Evolutionary conservation across 768 basidiomycete species (phyloP), one percentile per base, ranked within the genome.

Genomic region (Tylopilus subfusipes): DNA sequence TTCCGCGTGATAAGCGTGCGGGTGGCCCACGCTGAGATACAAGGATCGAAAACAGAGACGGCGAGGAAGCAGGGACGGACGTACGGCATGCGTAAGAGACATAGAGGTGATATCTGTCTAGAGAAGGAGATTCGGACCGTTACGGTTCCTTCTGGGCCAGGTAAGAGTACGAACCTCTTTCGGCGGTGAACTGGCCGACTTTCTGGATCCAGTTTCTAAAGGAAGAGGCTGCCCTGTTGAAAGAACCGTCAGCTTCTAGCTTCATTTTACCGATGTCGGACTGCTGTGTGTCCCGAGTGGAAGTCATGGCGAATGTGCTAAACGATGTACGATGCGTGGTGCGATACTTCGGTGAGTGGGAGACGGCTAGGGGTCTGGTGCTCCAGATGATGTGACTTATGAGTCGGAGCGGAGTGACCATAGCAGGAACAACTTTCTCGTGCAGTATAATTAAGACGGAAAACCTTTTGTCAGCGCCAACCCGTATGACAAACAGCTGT

Each of bases 71-170:
- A 24, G 10, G 12, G 19, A 1, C 4, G 25, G 33, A 61, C 86
- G 68, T 58, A 91, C 89, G 93, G 63, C 93, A 98, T 2, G 88
- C 84, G 58, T 85, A 83, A 5, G 88, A 89, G 54, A 97, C 90
- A 63, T 91, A 96, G 60, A 96, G 89, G 61, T 90, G 90, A 68
- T 98, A 98, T 42, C 95, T 86, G 56, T 84, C 93, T 93, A 42
- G 48, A 49, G 24, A 52, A 6, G 38, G 43, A 21, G 12, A 11
- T 27, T 48, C 19, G 50, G 27, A n/a, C 11, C 5, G 18, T 5
- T 1, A 22, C 6, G 34, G 3, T 34, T 19, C 24, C 7, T 2
- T 33, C 18, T 16, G 13, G 13, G 14, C 19, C 7, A 19, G 24
- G 4, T 29, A 36, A 16, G 9, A 14, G n/a, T 5, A 68, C 78